These are phyloP conservation scores for Schizosaccharomyces octosporus DNA, from an alignment of 805 yeast species.

Conservation along the genomic window DNA sequence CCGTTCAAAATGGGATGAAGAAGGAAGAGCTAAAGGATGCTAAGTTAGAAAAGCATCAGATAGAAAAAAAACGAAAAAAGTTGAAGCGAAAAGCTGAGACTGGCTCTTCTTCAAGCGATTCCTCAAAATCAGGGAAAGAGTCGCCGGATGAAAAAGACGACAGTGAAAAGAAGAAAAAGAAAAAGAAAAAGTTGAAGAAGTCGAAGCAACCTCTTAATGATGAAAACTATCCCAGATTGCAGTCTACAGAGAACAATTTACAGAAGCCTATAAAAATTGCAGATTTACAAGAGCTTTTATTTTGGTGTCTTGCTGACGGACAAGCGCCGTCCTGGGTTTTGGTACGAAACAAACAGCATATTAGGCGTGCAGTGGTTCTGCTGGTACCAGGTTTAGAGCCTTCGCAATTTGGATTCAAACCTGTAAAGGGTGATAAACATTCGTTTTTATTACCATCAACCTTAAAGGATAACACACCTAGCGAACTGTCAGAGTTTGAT, in stretches of 20 bases:
- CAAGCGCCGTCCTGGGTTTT: slow-evolving; percentile 24
- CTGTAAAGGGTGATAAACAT: slow-evolving; percentile 6
- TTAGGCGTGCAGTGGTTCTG: slow-evolving; percentile 32
- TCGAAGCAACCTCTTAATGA: slow-evolving; percentile 9
- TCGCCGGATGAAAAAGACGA: background rate
- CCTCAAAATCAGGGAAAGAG: background rate
- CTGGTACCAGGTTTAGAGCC: slow-evolving; percentile 40
- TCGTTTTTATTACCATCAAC: slow-evolving; percentile 1
- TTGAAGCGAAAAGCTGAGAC: background rate
- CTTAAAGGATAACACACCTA: slow-evolving; percentile 3
- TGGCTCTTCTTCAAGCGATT: background rate
- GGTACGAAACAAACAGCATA: slow-evolving; percentile 19
- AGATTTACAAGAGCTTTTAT: slow-evolving; percentile 24
- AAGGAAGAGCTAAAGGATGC: background rate
- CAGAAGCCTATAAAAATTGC: slow-evolving; percentile 8
- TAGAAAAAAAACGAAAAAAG: background rate
- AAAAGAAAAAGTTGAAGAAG: slow-evolving; percentile 9
- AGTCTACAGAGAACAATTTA: background rate
- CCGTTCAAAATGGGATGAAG: background rate
- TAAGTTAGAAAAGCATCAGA: background rate
- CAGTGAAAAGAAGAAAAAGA: slow-evolving; percentile 8
- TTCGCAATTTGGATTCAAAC: slow-evolving; percentile 19
- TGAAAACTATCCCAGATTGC: background rate
- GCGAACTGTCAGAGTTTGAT: slow-evolving; percentile 15
- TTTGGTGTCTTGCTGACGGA: slow-evolving; percentile 20